phyloP scores from a whole-genome alignment of 495 filamentous ascomycete genomes.

The Aspergillus panamensis region DNA sequence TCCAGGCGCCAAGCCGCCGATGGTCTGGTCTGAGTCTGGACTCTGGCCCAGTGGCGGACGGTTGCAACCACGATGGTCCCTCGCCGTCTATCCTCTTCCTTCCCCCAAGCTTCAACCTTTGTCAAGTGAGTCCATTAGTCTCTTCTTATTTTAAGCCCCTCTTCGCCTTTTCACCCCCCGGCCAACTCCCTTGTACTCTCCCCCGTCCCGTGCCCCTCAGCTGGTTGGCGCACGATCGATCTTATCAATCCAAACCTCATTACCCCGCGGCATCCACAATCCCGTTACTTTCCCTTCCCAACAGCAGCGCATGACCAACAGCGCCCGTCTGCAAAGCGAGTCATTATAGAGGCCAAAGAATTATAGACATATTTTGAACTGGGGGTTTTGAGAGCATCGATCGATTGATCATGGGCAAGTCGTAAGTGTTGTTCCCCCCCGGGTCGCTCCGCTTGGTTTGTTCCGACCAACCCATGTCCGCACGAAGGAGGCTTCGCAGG shows the following conservation, averaged over 20 bases:
- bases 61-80: background rate
- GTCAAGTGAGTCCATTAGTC: background rate
- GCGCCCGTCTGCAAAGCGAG: slow-evolving; percentile 7
- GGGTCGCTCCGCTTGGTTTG: slow-evolving; percentile 8
- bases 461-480: background rate
- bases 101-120: background rate
- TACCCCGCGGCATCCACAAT: slow-evolving; percentile 26
- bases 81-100: background rate
- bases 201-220: slow-evolving; percentile 7
- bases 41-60: slow-evolving; percentile 13
- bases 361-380: slow-evolving; percentile 1
- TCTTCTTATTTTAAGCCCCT: slow-evolving; percentile 1
- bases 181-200: background rate
- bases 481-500: background rate
- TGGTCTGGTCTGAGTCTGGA: too few relatives aligned
- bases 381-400: background rate
- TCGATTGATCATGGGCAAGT: slow-evolving; percentile 42
- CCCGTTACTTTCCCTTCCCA: slow-evolving; percentile 27
- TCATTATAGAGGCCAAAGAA: background rate
- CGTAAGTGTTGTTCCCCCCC: slow-evolving; percentile 31
- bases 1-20: slow-evolving; percentile 10
- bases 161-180: background rate
- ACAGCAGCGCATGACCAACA: slow-evolving; percentile 19
- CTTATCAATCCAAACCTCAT: slow-evolving; percentile 23
- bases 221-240: slow-evolving; percentile 16